Evolutionary conservation across 495 filamentous ascomycete genomes (phyloP).

Genomic region (Neurospora cerealis): DNA sequence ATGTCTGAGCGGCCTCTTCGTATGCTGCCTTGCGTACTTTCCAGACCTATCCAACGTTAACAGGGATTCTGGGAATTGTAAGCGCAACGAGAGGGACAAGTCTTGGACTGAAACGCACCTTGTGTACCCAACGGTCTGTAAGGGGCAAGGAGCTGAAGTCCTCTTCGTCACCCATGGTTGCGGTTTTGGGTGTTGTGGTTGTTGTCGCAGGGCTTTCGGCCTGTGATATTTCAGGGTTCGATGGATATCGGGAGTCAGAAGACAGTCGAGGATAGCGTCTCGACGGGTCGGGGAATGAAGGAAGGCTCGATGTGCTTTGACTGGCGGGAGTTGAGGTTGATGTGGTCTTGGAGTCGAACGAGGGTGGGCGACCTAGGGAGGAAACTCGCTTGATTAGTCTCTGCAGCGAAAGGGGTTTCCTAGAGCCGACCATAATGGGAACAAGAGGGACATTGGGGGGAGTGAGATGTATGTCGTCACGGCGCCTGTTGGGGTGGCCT

Average conservation of each 20-base stretch:
- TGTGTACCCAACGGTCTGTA: constrained; percentile 77
- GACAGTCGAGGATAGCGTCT: background rate
- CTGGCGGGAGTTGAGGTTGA: constrained; percentile 2
- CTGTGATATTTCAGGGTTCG: background rate
- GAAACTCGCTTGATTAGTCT: constrained; percentile 15
- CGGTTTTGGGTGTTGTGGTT: constrained; percentile 3
- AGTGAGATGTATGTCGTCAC: background rate
- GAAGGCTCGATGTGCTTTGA: background rate
- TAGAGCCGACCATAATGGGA: constrained; percentile 9
- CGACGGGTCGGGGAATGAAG: constrained; percentile 1
- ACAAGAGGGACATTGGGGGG: background rate
- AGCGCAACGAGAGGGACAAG: background rate
- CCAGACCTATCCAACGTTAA: constrained; percentile 54
- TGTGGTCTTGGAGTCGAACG: constrained; percentile 1
- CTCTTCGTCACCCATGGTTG: constrained; percentile 63
- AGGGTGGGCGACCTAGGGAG: constrained; percentile 8
- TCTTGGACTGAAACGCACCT: constrained; percentile 41
- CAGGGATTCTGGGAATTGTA: constrained; percentile 1
- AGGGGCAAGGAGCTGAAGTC: constrained; percentile 77
- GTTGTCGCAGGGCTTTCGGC: background rate
- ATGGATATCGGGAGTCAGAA: background rate
- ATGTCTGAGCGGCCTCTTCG: constrained; percentile 80
- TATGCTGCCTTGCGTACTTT: constrained; percentile 95
- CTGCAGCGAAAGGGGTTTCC: constrained; percentile 8
- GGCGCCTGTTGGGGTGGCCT: background rate